Evolutionary conservation across 345 rosid species (phyloP), one percentile per base, ranked within the genome.

Genomic region (Erodium maritimum): DNA sequence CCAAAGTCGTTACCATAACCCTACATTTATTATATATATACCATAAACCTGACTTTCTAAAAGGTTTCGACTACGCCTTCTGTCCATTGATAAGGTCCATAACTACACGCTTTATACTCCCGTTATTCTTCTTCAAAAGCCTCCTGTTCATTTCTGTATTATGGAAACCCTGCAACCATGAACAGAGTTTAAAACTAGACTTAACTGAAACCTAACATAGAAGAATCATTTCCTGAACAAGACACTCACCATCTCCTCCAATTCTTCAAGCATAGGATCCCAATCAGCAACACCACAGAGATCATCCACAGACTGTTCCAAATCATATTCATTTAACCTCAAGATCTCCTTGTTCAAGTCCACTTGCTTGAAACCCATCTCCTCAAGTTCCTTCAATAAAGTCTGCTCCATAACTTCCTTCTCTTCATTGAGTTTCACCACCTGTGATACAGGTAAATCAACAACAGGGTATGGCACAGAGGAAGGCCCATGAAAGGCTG

Each of bases 311-410:
- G 91, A 82, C 65, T 82, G 78, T 77, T 82, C 91, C 80, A 87
- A 59, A 76, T 90, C 60, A 64, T 83, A 94, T 53, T 80, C 79
- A 9, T 87, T 87, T 69, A 61, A 67, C 83, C 91, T 79, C 78
- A 90, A 59, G 19, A 87, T 64, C 78, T 87, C 91, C 81, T 84
- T 89, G 86, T 94, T 87, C 79, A 87, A 53, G 71, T 84, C 87
- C 18, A 83, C 72, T 78, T 85, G 87, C 82, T 79, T 90, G 80
- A 93, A 89, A 54, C 99, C 99, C 99, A 93, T 93, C 55, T 79
- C 87, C 67, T 82, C 90, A 0, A 90, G 91, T 65, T 90, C 96
- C 77, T 75, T 85, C 16, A 90, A 87, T 50, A 90, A 85, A 5
- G 61, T 51, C 63, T 52, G 53, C 83, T 83, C 94, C 17, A 76